Evolutionary conservation across 805 yeast species (phyloP), one percentile per base, ranked within the genome.

Genomic region (Kazachstania psychrophila): DNA sequence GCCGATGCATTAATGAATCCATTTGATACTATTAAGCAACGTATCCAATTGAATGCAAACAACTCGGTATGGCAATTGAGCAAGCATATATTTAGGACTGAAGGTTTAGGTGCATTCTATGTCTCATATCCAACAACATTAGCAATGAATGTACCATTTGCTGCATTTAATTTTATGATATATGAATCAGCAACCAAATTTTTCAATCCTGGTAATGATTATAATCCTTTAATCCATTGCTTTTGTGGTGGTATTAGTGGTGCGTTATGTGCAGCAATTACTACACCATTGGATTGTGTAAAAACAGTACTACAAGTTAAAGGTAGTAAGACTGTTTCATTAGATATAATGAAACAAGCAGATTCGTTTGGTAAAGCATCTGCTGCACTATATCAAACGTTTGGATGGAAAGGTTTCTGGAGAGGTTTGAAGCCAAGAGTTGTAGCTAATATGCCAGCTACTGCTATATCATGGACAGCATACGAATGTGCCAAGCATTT

Each of bases 1-100:
- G 79, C 89, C 3, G 97, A 89, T 60, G 96, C 96, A 2, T 68
- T 92, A 47, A 89, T 89, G 97, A 89, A 92, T 44, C 98, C 98
- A 22, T 89, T 89, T 53, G 98, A 89, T 54, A 94, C 89, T 19
- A 66, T 92, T 39, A 89, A 89, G 58, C 98, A 89, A 65, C 72
- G 97, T 61, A 87, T 89, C 95, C 98, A 89, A 61, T 51, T 72
- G 34, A 54, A 53, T 29, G 45, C 54, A n/a, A 39, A 42, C 13
- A 28, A 47, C 4, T 42, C 53, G 5, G 51, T 55, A 46, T 43
- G 51, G 49, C 27, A 42, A 6, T 44, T 52, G 33, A 61, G 58
- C 2, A 55, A 58, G 24, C 52, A 64, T 25, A 73, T 82, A 38
- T 77, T 76, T 54, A 58, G 57, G 36, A 61, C 60, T 4, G 92